Evolutionary conservation across 352 stramenopile genomes (phyloP).

Genomic region (Phytophthora quininea): DNA sequence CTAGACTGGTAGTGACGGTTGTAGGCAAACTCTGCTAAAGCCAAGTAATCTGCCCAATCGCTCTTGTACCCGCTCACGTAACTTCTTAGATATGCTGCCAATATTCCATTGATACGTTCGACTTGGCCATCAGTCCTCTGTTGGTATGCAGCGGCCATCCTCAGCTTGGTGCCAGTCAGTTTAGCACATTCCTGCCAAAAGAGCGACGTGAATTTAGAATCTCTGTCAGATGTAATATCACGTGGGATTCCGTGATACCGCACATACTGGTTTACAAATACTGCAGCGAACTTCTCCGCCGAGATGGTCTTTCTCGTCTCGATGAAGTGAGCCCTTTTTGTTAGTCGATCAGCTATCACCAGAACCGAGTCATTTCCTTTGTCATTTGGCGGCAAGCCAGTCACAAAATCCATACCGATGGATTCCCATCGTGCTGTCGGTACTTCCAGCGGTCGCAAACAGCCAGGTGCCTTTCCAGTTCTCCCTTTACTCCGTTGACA

Average conservation of each 20-base stretch:
- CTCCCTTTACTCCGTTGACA: slow-evolving; percentile 10
- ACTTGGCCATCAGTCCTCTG: slow-evolving; percentile 15
- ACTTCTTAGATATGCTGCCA: background rate
- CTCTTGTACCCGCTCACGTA: too few relatives aligned
- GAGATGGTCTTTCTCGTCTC: background rate
- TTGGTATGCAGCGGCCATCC: slow-evolving; percentile 6
- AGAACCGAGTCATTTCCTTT: slow-evolving; percentile 4
- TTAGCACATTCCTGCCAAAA: slow-evolving; percentile 8
- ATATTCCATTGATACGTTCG: slow-evolving; percentile 7
- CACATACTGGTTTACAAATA: slow-evolving; percentile 10
- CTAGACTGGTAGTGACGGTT: too few relatives aligned
- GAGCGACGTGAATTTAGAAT: slow-evolving; percentile 13
- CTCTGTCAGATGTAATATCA: slow-evolving; percentile 10
- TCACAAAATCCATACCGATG: slow-evolving; percentile 20
- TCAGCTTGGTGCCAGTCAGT: slow-evolving; percentile 3
- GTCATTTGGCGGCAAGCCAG: background rate
- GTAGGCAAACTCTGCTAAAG: too few relatives aligned
- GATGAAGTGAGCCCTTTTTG: slow-evolving; percentile 11
- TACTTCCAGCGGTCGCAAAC: background rate
- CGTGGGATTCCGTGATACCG: slow-evolving; percentile 5
- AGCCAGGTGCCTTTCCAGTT: slow-evolving; percentile 2
- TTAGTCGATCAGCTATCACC: slow-evolving; percentile 10
- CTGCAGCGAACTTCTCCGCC: background rate
- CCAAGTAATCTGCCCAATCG: too few relatives aligned
- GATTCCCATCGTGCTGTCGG: slow-evolving; percentile 1